phyloP scores from a whole-genome alignment of 768 basidiomycete genomes.

The Macrolepiota dolichaula region DNA sequence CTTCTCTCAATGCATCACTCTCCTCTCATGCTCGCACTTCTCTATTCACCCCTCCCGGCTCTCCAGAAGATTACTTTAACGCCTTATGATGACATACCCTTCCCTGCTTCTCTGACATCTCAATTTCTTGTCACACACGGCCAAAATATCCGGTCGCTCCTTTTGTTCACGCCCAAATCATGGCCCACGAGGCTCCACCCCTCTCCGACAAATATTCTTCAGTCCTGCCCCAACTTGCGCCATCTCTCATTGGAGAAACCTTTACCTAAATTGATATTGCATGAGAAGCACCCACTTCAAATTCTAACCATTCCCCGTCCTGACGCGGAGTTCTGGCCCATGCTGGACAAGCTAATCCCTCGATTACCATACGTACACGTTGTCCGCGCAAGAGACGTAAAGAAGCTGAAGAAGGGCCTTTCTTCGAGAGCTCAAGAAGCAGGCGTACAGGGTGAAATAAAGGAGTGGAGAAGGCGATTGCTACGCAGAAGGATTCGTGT shows the following conservation, averaged over 20 bases:
- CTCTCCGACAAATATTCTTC: slow-evolving; percentile 46
- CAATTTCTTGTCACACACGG: slow-evolving; percentile 63
- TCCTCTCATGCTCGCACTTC: slow-evolving; percentile 56
- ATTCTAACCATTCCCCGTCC: slow-evolving; percentile 80
- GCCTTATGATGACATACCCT: slow-evolving; percentile 68
- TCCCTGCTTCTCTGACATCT: slow-evolving; percentile 53
- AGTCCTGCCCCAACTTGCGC: slow-evolving; percentile 49
- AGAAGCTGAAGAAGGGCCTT: slow-evolving; percentile 71
- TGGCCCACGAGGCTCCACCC: slow-evolving; percentile 62
- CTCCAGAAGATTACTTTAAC: slow-evolving; percentile 66
- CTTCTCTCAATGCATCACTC: slow-evolving; percentile 68
- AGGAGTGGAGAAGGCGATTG: slow-evolving; percentile 66
- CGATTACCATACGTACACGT: slow-evolving; percentile 52
- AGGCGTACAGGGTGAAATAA: slow-evolving; percentile 80
- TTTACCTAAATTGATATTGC: slow-evolving; percentile 46
- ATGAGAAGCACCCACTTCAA: slow-evolving; percentile 40
- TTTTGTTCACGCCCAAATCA: slow-evolving; percentile 65
- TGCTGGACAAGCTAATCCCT: slow-evolving; percentile 54
- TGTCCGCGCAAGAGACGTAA: slow-evolving; percentile 63
- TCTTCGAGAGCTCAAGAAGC: slow-evolving; percentile 62
- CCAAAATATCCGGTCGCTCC: slow-evolving; percentile 50
- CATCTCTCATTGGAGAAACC: slow-evolving; percentile 74
- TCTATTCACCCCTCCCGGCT: slow-evolving; percentile 57
- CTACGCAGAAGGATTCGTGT: slow-evolving; percentile 54
- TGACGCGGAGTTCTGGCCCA: slow-evolving; percentile 49